Conservation (phyloP, 1,139 yeast species). For the Candida tetrigidarum region DNA sequence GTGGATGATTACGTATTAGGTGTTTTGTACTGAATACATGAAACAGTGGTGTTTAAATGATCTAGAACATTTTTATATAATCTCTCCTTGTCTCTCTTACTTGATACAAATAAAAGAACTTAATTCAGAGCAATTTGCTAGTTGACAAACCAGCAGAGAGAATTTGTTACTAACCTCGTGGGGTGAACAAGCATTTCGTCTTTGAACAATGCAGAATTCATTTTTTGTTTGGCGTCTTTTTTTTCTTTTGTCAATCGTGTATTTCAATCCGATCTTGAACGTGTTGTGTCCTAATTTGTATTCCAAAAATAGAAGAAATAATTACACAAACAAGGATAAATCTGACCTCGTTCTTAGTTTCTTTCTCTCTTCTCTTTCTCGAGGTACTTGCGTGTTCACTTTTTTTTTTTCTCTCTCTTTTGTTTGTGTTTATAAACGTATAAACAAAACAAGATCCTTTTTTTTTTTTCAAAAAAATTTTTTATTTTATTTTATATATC, state of each 20-base stretch:
- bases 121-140: too few species aligned
- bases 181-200: too few species aligned
- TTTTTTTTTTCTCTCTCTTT: neutral
- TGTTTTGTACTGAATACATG: too few species aligned
- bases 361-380: too few species aligned
- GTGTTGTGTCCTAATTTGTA: neutral
- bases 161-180: neutral
- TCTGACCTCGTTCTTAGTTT: too few species aligned
- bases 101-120: too few species aligned
- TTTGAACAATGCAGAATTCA: too few species aligned
- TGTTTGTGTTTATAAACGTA: neutral
- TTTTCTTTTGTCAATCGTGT: neutral
- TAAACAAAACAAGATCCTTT: constrained; percentile 4
- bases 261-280: neutral
- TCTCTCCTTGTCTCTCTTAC: too few species aligned
- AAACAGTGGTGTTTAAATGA: too few species aligned
- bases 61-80: too few species aligned
- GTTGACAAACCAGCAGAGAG: too few species aligned
- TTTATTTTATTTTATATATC: neutral
- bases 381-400: constrained; percentile 6
- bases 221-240: neutral
- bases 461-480: neutral
- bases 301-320: neutral
- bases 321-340: constrained; percentile 4
- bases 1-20: too few species aligned